These are phyloP conservation scores for Botrytis tulipae DNA, from an alignment of 2,329 filamentous ascomycete genomes.

Conservation along the genomic window DNA sequence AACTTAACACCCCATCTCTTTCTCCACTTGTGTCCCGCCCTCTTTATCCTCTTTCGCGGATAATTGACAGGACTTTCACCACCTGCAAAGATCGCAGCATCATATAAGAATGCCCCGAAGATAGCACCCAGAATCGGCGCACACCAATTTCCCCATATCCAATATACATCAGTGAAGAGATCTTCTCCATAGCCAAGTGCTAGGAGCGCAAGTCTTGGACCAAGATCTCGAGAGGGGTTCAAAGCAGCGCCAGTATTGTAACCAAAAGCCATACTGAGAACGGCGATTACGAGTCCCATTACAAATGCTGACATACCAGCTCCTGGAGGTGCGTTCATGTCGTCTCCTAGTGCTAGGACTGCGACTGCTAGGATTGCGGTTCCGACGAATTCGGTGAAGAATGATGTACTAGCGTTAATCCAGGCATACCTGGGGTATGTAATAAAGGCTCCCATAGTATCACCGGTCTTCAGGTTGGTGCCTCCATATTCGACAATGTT, in stretches of 20 bases:
- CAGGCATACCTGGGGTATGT: conserved; percentile 45
- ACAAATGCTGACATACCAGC: conserved; percentile 53
- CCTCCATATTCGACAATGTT: conserved; percentile 37
- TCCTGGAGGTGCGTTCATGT: conserved; percentile 48
- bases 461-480: conserved; percentile 29
- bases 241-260: conserved; percentile 49
- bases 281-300: conserved; percentile 45
- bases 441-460: conserved; percentile 45
- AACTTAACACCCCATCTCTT: conserved; percentile 32
- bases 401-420: conserved; percentile 42
- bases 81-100: conserved; percentile 50
- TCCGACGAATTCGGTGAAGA: conserved; percentile 49
- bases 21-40: conserved; percentile 46
- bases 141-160: conserved; percentile 45
- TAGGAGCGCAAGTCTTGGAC: conserved; percentile 47
- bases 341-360: conserved; percentile 47
- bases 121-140: conserved; percentile 43
- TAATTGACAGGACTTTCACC: conserved; percentile 53
- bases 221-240: conserved; percentile 51
- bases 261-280: conserved; percentile 43
- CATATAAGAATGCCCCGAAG: conserved; percentile 49
- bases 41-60: conserved; percentile 44
- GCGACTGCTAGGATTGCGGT: conserved; percentile 44
- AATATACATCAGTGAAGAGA: conserved; percentile 44
- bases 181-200: conserved; percentile 46